These are phyloP conservation scores for Cichorium intybus DNA, from an alignment of 140 eudicot genomes.

Conservation along the genomic window DNA sequence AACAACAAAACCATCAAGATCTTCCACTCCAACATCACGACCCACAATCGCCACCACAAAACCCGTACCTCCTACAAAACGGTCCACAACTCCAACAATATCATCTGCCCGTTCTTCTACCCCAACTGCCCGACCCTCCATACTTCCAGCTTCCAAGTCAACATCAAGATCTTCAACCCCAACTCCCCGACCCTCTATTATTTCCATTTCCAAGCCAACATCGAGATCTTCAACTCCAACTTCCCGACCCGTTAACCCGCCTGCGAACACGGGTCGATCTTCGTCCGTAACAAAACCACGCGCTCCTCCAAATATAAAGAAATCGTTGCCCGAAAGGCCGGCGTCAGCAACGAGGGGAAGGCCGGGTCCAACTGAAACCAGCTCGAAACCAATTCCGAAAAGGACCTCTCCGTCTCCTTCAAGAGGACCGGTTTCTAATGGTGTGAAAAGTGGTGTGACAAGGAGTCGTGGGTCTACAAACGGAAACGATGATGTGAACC, in stretches of 20 bases:
- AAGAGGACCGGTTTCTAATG: conserved; percentile 36
- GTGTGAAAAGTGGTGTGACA: conserved; percentile 26
- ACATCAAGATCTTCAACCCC: conserved; percentile 70
- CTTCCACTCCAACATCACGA: conserved; percentile 59
- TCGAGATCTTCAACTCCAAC: conserved; percentile 56
- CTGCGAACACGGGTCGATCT: conserved; percentile 39
- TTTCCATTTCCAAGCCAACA: conserved; percentile 27
- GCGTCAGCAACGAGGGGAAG: conserved; percentile 40
- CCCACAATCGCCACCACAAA: conserved; percentile 41
- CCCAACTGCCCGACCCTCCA: conserved; percentile 40
- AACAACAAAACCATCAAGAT: conserved; percentile 38
- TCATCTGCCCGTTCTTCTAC: conserved; percentile 22
- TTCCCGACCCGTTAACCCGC: conserved; percentile 18
- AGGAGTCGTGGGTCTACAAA: conserved; percentile 39
- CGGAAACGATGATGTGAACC: conserved; percentile 65
- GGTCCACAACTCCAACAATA: conserved; percentile 60
- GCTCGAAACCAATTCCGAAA: conserved; percentile 22
- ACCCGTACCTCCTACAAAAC: conserved; percentile 35
- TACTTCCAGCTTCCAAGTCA: conserved; percentile 34
- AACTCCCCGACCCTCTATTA: conserved; percentile 39
- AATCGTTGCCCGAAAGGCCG: conserved; percentile 41
- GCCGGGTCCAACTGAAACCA: conserved; percentile 28
- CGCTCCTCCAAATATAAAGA: conserved; percentile 21
- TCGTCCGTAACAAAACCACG: conserved; percentile 32
- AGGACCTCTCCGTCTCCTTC: conserved; percentile 58